Conservation (phyloP, 257 asterid genomes). For the Eustoma russellianum region DNA sequence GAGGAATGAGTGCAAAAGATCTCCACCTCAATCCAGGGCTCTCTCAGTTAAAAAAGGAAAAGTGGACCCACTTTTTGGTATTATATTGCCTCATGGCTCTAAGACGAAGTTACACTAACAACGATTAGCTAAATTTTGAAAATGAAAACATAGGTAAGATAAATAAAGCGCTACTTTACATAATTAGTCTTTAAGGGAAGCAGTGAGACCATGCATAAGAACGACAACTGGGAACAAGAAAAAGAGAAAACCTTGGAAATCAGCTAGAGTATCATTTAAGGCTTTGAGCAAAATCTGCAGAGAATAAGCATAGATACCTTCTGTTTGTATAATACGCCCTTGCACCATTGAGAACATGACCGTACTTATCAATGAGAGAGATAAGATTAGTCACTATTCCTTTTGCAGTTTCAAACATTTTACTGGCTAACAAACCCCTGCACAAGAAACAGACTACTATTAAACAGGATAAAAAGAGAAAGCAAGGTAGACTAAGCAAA, state of each 20-base stretch:
- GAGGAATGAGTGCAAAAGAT: too few species aligned
- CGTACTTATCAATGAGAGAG: slow-evolving; percentile 53
- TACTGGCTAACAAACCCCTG: slow-evolving; percentile 90
- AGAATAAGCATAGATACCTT: slow-evolving; percentile 37
- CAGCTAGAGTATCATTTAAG: not conserved
- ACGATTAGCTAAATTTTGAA: not conserved
- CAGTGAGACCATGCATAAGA: too few species aligned
- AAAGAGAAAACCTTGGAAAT: not conserved
- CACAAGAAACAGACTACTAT: slow-evolving; percentile 2
- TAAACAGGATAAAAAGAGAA: too few species aligned
- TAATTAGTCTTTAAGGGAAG: not conserved
- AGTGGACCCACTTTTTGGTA: too few species aligned
- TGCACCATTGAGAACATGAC: slow-evolving; percentile 86
- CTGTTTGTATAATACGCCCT: slow-evolving; percentile 82
- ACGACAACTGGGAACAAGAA: too few species aligned
- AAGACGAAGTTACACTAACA: too few species aligned
- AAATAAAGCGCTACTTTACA: not conserved
- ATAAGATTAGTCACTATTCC: slow-evolving; percentile 82
- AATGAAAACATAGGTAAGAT: not conserved
- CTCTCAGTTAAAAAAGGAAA: too few species aligned
- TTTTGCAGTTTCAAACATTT: slow-evolving; percentile 81
- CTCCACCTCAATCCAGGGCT: too few species aligned
- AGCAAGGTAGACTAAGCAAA: too few species aligned
- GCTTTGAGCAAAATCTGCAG: not conserved
- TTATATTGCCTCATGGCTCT: too few species aligned